These are phyloP conservation scores for Raffaelea albimanens DNA, from an alignment of 2,329 filamentous ascomycete species.

Conservation along the genomic window DNA sequence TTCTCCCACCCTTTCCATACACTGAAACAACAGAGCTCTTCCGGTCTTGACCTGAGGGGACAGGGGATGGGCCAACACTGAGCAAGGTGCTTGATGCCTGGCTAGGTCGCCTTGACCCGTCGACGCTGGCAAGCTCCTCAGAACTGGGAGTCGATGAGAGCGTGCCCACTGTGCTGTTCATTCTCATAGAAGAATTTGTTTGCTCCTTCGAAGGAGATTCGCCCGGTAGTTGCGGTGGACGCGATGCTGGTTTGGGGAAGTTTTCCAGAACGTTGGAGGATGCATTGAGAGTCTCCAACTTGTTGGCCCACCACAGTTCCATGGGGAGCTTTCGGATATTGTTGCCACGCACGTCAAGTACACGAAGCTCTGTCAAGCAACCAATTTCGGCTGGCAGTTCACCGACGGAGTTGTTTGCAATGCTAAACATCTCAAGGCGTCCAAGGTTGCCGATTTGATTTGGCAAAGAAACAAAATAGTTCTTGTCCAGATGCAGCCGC, in stretches of 20 bases:
- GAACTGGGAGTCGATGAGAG: slow-evolving; percentile 58
- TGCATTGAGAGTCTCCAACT: slow-evolving; percentile 83
- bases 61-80: slow-evolving; percentile 66
- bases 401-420: slow-evolving; percentile 82
- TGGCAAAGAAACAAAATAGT: slow-evolving; percentile 88
- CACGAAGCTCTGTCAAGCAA: slow-evolving; percentile 71
- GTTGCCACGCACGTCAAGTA: slow-evolving; percentile 85
- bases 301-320: slow-evolving; percentile 93
- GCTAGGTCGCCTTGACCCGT: slow-evolving; percentile 63
- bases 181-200: slow-evolving; percentile 28
- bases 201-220: slow-evolving; percentile 22
- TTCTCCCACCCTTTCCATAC: slow-evolving; percentile 68
- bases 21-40: slow-evolving; percentile 81
- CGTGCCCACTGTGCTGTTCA: slow-evolving; percentile 26
- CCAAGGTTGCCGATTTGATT: slow-evolving; percentile 74
- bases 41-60: slow-evolving; percentile 48
- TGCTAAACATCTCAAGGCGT: slow-evolving; percentile 83
- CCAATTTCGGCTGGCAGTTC: slow-evolving; percentile 82
- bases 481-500: slow-evolving; percentile 83
- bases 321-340: slow-evolving; percentile 81
- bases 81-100: slow-evolving; percentile 70
- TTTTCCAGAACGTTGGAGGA: slow-evolving; percentile 88
- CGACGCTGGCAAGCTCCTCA: slow-evolving; percentile 57
- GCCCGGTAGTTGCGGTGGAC: slow-evolving; percentile 51
- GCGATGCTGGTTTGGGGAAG: slow-evolving; percentile 79